Evolutionary conservation across 2,329 filamentous ascomycete genomes (phyloP).

Genomic region (Neurospora sp.): DNA sequence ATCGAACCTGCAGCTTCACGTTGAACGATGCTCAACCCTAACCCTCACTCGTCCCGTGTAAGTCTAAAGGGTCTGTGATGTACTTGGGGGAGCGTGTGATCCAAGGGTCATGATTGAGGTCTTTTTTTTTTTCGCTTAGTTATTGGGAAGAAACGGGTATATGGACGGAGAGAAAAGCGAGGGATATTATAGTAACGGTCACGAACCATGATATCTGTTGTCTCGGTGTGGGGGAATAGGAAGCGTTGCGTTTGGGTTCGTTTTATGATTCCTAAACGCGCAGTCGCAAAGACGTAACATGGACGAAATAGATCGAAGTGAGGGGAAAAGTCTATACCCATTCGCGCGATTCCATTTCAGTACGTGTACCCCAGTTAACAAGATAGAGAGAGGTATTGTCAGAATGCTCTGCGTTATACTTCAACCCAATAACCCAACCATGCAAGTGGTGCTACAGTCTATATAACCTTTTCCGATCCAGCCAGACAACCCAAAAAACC

Average conservation of each 20-base stretch:
- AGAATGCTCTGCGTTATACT: not conserved
- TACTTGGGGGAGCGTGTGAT: too few species aligned
- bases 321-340: not conserved
- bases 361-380: not conserved
- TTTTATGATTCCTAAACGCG: not conserved
- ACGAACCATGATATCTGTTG: too few species aligned
- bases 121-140: too few species aligned
- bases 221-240: not conserved
- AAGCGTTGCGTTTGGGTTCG: not conserved
- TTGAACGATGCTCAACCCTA: not conserved
- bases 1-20: not conserved
- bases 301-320: not conserved
- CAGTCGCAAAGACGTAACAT: not conserved
- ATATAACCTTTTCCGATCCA: not conserved
- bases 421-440: not conserved
- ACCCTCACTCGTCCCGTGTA: not conserved
- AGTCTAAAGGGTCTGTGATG: not conserved
- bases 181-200: too few species aligned
- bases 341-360: not conserved
- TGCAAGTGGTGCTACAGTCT: not conserved
- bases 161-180: too few species aligned
- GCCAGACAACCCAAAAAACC: not conserved
- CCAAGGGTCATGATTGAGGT: too few species aligned
- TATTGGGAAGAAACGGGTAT: too few species aligned
- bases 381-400: too few species aligned